A percentile compares a stretch with the other conserved stretches of the same genome.
These are phyloP conservation scores for Taphrina pruni DNA, from an alignment of 1,139 yeast genomes.

Conservation along the genomic window DNA sequence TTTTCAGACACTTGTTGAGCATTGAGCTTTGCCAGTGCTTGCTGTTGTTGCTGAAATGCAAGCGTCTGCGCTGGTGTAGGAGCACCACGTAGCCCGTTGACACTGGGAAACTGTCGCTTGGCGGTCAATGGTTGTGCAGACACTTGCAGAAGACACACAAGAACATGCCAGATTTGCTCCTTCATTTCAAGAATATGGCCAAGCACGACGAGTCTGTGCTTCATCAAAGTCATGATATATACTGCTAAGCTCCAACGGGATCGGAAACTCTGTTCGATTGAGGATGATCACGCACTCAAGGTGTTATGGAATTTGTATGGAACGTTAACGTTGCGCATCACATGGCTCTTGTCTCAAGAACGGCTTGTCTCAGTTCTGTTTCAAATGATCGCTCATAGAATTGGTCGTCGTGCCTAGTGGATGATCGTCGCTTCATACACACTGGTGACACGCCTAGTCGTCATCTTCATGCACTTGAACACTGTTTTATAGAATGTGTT, in stretches of 20 bases:
- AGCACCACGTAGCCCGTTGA: constrained; percentile 8
- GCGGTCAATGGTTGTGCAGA: constrained; percentile 5
- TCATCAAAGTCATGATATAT: not conserved
- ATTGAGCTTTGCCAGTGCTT: constrained; percentile 19
- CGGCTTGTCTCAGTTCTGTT: too few species aligned
- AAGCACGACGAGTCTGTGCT: not conserved
- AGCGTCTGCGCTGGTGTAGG: constrained; percentile 1
- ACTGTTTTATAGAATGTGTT: too few species aligned
- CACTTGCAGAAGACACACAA: not conserved
- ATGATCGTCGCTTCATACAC: too few species aligned
- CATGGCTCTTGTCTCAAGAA: too few species aligned
- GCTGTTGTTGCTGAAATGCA: constrained; percentile 20
- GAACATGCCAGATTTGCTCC: not conserved
- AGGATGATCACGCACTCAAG: not conserved
- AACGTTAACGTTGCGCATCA: too few species aligned
- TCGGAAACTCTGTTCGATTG: not conserved
- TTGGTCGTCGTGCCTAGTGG: too few species aligned
- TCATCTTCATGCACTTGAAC: too few species aligned
- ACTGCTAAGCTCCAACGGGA: too few species aligned
- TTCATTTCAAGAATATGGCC: not conserved
- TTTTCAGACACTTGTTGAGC: constrained; percentile 28
- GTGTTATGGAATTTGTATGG: not conserved
- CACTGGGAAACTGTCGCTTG: constrained; percentile 12
- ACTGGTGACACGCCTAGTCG: too few species aligned
- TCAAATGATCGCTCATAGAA: too few species aligned